Evolutionary conservation across 1,284 basidiomycete species (phyloP).

Genomic region (Mycena sp.): DNA sequence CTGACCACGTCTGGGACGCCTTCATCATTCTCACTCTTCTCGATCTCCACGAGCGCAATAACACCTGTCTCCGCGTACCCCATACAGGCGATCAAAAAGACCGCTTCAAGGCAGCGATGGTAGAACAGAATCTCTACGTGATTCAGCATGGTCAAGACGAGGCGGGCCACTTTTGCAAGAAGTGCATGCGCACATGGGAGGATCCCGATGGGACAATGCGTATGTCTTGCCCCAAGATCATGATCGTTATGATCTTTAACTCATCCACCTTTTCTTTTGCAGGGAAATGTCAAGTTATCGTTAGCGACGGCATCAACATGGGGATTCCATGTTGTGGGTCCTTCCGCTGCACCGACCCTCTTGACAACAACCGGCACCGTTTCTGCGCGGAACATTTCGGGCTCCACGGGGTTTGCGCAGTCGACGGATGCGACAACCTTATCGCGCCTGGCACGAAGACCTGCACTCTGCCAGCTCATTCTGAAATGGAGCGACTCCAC

Average conservation of each 20-base stretch:
- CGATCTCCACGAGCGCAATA: conserved; percentile 25
- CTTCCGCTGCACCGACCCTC: conserved; percentile 34
- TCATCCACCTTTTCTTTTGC: too few species aligned
- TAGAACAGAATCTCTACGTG: conserved; percentile 17
- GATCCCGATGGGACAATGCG: conserved; percentile 11
- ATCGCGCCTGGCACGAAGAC: conserved; percentile 26
- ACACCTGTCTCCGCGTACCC: conserved; percentile 31
- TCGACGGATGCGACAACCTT: conserved; percentile 24
- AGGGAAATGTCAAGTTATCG: conserved; percentile 38
- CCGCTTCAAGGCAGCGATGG: conserved; percentile 19
- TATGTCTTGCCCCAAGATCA: neutral
- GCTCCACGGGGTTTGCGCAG: conserved; percentile 28
- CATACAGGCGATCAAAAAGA: conserved; percentile 32
- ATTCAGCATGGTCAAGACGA: conserved; percentile 34
- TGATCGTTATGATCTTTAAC: conserved; percentile 7
- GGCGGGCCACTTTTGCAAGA: conserved; percentile 36
- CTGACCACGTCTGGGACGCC: conserved; percentile 42
- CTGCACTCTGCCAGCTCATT: conserved; percentile 27
- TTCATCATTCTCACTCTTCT: conserved; percentile 40
- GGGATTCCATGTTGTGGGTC: conserved; percentile 42
- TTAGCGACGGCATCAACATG: conserved; percentile 44
- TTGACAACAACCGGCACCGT: conserved; percentile 34
- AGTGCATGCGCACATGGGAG: conserved; percentile 32
- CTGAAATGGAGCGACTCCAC: conserved; percentile 30
- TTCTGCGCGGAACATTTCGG: conserved; percentile 38